Evolutionary conservation across 2,329 filamentous ascomycete species (phyloP).

Genomic region (Talaromyces pinophilus): DNA sequence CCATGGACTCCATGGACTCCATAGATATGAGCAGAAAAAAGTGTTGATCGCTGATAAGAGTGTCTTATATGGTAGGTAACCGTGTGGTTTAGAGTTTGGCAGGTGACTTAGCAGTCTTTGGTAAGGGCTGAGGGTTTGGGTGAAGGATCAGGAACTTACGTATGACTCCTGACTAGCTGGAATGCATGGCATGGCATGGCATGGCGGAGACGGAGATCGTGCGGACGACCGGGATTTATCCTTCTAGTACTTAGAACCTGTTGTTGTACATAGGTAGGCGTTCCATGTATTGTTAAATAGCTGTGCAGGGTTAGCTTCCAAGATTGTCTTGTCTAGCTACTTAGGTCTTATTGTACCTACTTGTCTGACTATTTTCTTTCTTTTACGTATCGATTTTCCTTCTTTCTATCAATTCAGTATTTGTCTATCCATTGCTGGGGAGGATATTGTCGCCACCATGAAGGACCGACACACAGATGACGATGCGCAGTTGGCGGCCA

Average conservation of each 20-base stretch:
- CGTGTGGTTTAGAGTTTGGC: too few species aligned
- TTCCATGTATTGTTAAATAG: background rate
- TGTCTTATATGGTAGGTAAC: too few species aligned
- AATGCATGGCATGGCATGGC: background rate
- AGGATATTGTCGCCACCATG: conserved; percentile 16
- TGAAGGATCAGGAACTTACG: background rate
- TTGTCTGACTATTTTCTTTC: background rate
- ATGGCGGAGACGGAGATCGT: background rate
- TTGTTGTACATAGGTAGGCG: too few species aligned
- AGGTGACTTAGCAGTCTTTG: background rate
- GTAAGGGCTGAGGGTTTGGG: background rate
- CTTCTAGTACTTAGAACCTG: too few species aligned
- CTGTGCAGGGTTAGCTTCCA: background rate
- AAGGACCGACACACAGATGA: conserved; percentile 38
- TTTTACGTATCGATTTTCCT: background rate
- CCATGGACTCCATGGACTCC: too few species aligned
- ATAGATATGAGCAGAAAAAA: too few species aligned
- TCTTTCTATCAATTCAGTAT: background rate
- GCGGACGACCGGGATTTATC: background rate
- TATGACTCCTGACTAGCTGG: background rate
- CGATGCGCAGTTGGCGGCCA: conserved; percentile 53
- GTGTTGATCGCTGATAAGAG: too few species aligned
- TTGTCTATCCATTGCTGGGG: background rate
- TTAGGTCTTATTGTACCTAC: too few species aligned
- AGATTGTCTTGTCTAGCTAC: background rate